Evolutionary conservation across 2,329 filamentous ascomycete species (phyloP), one percentile per base, ranked within the genome.

Genomic region (Aureobasidium uvarum): DNA sequence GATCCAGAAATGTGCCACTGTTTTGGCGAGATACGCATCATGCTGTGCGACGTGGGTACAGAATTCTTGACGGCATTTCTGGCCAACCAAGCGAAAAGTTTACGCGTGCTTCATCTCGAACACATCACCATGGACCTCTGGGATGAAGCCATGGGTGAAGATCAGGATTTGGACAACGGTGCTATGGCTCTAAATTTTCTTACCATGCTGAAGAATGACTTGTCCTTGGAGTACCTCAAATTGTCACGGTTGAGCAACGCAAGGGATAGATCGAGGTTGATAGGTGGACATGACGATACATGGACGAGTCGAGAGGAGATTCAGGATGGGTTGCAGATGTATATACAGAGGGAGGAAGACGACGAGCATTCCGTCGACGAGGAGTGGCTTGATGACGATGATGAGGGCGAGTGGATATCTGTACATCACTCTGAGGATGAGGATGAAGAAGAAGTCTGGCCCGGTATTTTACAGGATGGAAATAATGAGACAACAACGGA

Each of bases 381-480:
- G 10, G 39, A 45, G 10, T 45, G 23, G 38, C 36, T 8, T 23
- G 20, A 25, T 55, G 52, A 55, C 3, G 55, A 55, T 1, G 55
- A 58, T 16, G 55, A 58, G 18, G 55, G 23, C 41, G 55, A 58
- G 39, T 58, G 55, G 55, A 58, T 58, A 18, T 45, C 55, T 14
- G 38, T 58, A 7, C 38, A 58, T 31, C 55, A 58, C 33, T 43
- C 38, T 10, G 55, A 58, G 5, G 28, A 58, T 58, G 55, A 58
- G 6, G 55, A 58, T 3, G 55, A 45, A 20, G 55, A 41, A 3
- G 23, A 43, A 45, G 23, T 41, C 20, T 51, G 48, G 48, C 48
- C 33, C n/a, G 28, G 23, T 4, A 8, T 7, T 23, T 51, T 23
- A 14, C 16, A 23, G 18, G 18, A 38, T 1, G 48, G n/a, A 16